Conservation (phyloP, 345 rosid genomes). For the Lagerstroemia speciosa region DNA sequence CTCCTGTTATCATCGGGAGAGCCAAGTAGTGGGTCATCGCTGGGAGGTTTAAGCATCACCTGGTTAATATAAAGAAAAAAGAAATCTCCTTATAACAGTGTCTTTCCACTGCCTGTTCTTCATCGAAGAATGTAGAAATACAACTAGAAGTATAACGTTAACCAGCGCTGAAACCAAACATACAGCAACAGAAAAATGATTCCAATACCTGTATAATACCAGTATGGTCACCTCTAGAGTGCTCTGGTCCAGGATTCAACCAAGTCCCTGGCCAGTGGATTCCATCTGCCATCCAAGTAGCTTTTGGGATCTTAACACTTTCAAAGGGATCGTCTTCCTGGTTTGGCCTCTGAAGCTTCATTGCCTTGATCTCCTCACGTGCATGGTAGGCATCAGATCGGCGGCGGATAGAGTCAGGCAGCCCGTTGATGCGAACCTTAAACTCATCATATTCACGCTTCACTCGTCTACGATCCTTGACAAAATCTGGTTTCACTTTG, state of each 20-base stretch:
- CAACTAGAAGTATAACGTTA: not conserved
- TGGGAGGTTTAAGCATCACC: conserved; percentile 98
- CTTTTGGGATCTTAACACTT: conserved; percentile 74
- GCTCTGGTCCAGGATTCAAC: conserved; percentile 62
- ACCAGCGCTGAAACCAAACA: not conserved
- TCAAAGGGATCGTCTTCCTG: conserved; percentile 62
- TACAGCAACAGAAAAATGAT: not conserved
- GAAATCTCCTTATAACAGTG: not conserved
- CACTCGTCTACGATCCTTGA: conserved; percentile 83
- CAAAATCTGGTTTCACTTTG: conserved; percentile 79
- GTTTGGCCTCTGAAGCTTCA: conserved; percentile 86
- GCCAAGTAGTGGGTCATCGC: conserved; percentile 82
- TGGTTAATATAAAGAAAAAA: conserved; percentile 17
- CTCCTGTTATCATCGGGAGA: conserved; percentile 46
- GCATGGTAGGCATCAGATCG: conserved; percentile 96
- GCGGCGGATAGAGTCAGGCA: conserved; percentile 90
- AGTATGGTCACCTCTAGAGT: conserved; percentile 81
- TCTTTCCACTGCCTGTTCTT: not conserved
- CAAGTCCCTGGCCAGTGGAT: conserved; percentile 99
- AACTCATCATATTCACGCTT: conserved; percentile 98
- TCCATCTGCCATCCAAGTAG: conserved; percentile 99
- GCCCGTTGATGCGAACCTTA: conserved; percentile 83
- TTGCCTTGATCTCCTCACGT: conserved; percentile 89
- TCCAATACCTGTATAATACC: conserved; percentile 42
- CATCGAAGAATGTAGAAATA: not conserved